phyloP scores from a whole-genome alignment of 345 rosid species.

The Pistacia vera region DNA sequence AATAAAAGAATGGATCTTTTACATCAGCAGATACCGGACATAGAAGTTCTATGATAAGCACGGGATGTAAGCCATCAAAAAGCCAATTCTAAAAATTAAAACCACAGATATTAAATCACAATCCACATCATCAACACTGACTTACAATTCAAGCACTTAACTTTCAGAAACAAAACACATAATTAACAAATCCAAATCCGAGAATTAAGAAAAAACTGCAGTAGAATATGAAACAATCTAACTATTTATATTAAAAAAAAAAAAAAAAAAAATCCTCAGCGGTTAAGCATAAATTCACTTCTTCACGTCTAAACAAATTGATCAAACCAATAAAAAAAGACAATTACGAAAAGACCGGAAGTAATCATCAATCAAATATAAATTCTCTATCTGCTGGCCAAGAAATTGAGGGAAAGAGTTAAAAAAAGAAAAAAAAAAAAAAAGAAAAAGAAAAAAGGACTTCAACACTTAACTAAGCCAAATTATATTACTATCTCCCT shows the following conservation, averaged over 20 bases:
- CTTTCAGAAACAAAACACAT: not conserved
- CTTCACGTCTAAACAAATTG: not conserved
- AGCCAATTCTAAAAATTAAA: not conserved
- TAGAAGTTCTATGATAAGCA: not conserved
- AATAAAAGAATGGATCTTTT: not conserved
- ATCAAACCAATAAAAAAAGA: not conserved
- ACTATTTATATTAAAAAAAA: not conserved
- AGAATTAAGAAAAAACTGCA: not conserved
- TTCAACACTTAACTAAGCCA: conserved; percentile 1
- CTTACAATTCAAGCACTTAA: conserved; percentile 6
- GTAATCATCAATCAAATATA: not conserved
- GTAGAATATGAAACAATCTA: not conserved
- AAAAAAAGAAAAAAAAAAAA: not conserved
- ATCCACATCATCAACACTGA: not conserved
- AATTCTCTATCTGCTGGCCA: not conserved
- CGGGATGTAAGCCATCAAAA: conserved; percentile 1
- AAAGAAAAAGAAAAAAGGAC: not conserved
- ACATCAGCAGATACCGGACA: not conserved
- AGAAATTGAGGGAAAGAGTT: not conserved
- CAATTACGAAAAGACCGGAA: not conserved
- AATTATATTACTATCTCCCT: not conserved
- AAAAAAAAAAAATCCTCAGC: not conserved
- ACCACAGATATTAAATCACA: not conserved
- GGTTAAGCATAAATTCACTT: not conserved
- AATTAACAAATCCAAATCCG: not conserved